A percentile compares a stretch with the other conserved stretches of the same genome.
Evolutionary conservation across 805 yeast species (phyloP).

Genomic region (Metschnikowia gelsemii): DNA sequence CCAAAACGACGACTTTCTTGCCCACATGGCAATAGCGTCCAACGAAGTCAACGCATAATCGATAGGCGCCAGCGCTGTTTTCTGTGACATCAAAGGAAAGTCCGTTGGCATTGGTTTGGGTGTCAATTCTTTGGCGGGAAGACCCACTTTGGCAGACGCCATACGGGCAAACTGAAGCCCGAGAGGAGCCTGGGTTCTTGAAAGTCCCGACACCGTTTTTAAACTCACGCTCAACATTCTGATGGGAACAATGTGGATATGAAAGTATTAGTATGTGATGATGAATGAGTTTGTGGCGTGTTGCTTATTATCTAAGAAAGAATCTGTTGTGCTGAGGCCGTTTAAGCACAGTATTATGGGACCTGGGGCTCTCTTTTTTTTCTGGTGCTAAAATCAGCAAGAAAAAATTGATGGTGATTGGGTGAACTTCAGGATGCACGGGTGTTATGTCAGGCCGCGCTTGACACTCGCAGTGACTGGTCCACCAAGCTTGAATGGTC

Average conservation of each 20-base stretch:
- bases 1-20: slow-evolving; percentile 89
- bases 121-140: slow-evolving; percentile 44
- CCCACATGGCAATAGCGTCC: slow-evolving; percentile 86
- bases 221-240: slow-evolving; percentile 30
- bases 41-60: slow-evolving; percentile 82
- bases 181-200: slow-evolving; percentile 3
- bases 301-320: not conserved
- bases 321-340: no score
- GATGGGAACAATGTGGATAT: not conserved
- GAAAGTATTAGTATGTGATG: not conserved
- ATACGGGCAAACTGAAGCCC: slow-evolving; percentile 20
- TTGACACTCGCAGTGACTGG: no score
- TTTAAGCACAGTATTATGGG: no score
- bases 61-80: slow-evolving; percentile 51
- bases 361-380: not conserved
- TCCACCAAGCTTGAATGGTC: no score
- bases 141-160: slow-evolving; percentile 21
- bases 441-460: slow-evolving; percentile 10
- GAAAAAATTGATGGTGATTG: slow-evolving; percentile 35
- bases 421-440: slow-evolving; percentile 22
- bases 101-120: slow-evolving; percentile 61
- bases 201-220: slow-evolving; percentile 26
- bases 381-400: slow-evolving; percentile 33
- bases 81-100: slow-evolving; percentile 67
- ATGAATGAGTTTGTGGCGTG: not conserved